Evolutionary conservation across 2,329 filamentous ascomycete species (phyloP).

Genomic region (Aspergillus fijiensis): DNA sequence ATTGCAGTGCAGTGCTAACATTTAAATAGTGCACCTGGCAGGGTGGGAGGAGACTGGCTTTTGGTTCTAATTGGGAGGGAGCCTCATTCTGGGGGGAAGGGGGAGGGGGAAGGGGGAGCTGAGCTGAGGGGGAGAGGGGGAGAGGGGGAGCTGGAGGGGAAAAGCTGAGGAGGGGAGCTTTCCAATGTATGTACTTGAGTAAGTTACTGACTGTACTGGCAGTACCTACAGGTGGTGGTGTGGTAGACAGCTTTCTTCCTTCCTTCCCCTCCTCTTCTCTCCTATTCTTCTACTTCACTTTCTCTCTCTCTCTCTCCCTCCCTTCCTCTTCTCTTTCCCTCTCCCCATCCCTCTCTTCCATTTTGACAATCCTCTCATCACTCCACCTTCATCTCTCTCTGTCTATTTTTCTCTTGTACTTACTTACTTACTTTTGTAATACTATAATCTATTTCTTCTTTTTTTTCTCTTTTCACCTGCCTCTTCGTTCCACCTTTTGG

Average conservation of each 20-base stretch:
- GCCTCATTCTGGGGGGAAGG: too few relatives aligned
- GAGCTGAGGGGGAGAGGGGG: too few relatives aligned
- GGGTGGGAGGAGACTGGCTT: too few relatives aligned
- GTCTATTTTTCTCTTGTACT: conserved; percentile 16
- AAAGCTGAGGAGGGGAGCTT: too few relatives aligned
- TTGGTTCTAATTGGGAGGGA: too few relatives aligned
- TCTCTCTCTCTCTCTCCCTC: conserved; percentile 22
- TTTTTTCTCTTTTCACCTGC: conserved; percentile 6
- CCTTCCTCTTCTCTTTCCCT: conserved; percentile 8
- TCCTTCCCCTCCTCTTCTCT: not conserved
- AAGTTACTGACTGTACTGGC: not conserved
- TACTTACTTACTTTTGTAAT: conserved; percentile 20
- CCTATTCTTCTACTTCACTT: conserved; percentile 22
- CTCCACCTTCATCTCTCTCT: conserved; percentile 7
- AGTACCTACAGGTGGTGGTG: not conserved
- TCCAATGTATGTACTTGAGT: too few relatives aligned
- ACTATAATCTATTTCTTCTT: conserved; percentile 13
- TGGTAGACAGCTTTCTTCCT: not conserved
- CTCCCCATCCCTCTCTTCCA: conserved; percentile 8
- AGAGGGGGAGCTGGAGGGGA: too few relatives aligned
- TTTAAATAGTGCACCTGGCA: too few relatives aligned
- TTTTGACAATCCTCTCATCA: not conserved
- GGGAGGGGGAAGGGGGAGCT: not conserved
- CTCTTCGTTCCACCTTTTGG: not conserved
- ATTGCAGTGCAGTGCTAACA: too few relatives aligned